Conservation (phyloP, 2,329 filamentous ascomycete genomes). For the Sclerotinia subarctica region DNA sequence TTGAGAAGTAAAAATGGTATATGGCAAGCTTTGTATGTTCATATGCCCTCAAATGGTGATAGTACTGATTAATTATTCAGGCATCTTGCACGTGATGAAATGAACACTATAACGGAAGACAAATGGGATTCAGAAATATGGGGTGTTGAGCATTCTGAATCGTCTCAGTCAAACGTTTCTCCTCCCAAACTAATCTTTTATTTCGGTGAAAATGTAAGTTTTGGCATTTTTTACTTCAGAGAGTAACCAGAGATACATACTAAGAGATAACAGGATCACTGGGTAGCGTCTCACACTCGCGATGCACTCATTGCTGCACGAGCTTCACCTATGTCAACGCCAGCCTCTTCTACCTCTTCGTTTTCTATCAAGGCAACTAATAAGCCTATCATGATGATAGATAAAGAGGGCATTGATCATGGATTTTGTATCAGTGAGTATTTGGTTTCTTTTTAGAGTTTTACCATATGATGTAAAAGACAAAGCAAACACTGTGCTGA, state of each 20-base stretch:
- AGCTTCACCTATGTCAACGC: conserved; percentile 33
- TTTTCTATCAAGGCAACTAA: background rate
- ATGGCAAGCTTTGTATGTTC: conserved; percentile 50
- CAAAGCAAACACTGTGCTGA: background rate
- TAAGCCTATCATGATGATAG: conserved; percentile 40
- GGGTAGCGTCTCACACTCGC: conserved; percentile 56
- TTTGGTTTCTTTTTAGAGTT: background rate
- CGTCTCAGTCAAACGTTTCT: background rate
- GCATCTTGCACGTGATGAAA: conserved; percentile 57
- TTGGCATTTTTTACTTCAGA: background rate
- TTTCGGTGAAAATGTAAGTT: conserved; percentile 49
- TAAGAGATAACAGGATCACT: conserved; percentile 48
- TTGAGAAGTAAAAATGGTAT: conserved; percentile 56
- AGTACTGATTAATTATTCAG: conserved; percentile 24
- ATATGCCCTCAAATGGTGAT: background rate
- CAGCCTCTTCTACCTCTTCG: conserved; percentile 38
- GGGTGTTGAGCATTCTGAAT: conserved; percentile 44
- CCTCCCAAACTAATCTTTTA: conserved; percentile 56
- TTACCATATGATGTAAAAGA: background rate
- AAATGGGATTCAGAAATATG: conserved; percentile 59
- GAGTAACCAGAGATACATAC: background rate
- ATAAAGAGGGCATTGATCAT: conserved; percentile 56
- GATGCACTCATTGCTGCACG: conserved; percentile 53
- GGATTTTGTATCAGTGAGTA: conserved; percentile 57
- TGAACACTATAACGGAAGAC: conserved; percentile 57